Evolutionary conservation across 2,329 filamentous ascomycete species (phyloP), one percentile per base, ranked within the genome.

Genomic region (Dothidotthia symphoricarpi): DNA sequence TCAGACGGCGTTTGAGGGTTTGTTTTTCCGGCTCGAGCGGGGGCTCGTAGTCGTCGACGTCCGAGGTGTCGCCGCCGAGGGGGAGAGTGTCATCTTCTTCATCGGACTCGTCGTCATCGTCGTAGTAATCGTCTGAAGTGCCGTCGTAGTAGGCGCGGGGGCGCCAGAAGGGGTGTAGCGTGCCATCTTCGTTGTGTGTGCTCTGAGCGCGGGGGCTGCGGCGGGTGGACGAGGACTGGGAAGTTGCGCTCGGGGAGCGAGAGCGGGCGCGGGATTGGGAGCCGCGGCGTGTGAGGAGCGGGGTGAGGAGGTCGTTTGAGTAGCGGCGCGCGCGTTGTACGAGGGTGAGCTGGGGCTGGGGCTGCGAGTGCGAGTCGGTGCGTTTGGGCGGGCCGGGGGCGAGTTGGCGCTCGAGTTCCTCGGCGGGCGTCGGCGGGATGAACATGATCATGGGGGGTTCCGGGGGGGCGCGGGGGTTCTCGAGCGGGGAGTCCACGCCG

Each of bases 81-180:
- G 72, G 72, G 1, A 75, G 57, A 0, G 55, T 55, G 24, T 66
- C 61, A 5, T 22, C 19, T 22, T 22, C 19, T 5, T 9, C 9
- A 5, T 22, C 19, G 5, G 19, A 22, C 9, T 22, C 19, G 13
- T 63, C 58, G 13, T 64, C 50, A 3, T 51, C 63, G 13, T 66
- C 61, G 4, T 60, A 61, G 7, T 70, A 66, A 16, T 57, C 67
- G 37, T 68, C 65, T n/a, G 62, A 59, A 34, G 68, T 78, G 26
- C 76, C 76, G 26, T 81, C 77, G 78, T 78, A 83, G 61, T 82
- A 82, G n/a, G 74, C 74, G 25, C 75, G 74, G 2, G 80, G 80
- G 15, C 75, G 72, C 81, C 81, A 83, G 55, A 82, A 80, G 2
- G 80, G 78, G 47, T 81, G 75, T 5, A 81, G 60, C 27, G 70